Conservation (phyloP, 345 rosid genomes). For the Populus tremula region DNA sequence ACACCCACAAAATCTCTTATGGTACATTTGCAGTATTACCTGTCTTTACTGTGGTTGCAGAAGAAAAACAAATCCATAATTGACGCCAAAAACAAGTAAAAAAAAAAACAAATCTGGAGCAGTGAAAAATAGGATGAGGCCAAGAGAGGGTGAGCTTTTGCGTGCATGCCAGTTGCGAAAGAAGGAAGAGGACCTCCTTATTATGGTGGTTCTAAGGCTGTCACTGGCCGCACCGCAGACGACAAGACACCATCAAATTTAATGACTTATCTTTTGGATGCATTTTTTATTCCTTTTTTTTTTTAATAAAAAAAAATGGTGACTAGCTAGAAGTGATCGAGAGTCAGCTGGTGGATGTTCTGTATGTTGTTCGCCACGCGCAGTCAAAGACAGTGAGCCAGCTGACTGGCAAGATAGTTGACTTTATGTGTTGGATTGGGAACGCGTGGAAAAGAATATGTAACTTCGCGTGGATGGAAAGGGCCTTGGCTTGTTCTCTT, state of each 20-base stretch:
- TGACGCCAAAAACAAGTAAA: not conserved
- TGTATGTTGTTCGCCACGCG: not conserved
- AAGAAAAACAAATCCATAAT: not conserved
- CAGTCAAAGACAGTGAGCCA: not conserved
- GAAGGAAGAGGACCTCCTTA: not conserved
- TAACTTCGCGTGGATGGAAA: not conserved
- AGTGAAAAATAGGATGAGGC: not conserved
- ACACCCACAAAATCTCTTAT: not conserved
- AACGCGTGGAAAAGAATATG: not conserved
- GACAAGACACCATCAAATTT: conserved; percentile 6
- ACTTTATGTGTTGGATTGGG: not conserved
- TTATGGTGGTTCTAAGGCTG: not conserved
- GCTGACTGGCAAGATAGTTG: not conserved
- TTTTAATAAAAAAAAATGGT: not conserved
- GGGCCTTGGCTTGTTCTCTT: not conserved
- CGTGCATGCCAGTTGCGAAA: not conserved
- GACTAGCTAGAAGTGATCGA: not conserved
- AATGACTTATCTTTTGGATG: not conserved
- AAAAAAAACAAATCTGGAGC: not conserved
- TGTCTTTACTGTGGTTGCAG: not conserved
- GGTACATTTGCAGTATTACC: not conserved
- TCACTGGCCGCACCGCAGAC: not conserved
- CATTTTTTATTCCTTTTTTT: not conserved
- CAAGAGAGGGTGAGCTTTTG: not conserved
- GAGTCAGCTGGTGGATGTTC: not conserved